These are phyloP conservation scores for Zygnema circumcarinatum DNA, from an alignment of 139 green algal genomes.

Conservation along the genomic window DNA sequence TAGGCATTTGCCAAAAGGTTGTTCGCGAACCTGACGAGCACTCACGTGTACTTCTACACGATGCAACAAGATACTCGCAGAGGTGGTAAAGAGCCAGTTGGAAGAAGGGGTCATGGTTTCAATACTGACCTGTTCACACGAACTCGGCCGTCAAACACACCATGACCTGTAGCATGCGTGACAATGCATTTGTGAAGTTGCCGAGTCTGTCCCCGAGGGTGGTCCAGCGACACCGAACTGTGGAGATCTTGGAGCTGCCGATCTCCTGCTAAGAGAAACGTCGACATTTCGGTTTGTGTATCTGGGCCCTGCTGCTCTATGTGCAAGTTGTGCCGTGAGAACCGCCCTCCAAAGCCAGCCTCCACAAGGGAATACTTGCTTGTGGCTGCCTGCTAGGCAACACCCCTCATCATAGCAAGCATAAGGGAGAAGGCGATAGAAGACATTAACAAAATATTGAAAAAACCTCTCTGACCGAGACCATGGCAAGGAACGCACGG, in stretches of 20 bases:
- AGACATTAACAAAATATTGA: too few species aligned
- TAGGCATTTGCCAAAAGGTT: too few species aligned
- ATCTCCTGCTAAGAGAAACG: conserved; percentile 86
- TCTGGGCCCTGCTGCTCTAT: conserved; percentile 75
- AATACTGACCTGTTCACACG: conserved; percentile 77
- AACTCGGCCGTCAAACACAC: conserved; percentile 98
- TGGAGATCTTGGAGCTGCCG: conserved; percentile 95
- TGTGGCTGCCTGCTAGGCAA: conserved; percentile 4
- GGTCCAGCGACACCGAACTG: conserved; percentile 64
- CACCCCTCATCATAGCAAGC: too few species aligned
- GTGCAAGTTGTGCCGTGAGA: conserved; percentile 86
- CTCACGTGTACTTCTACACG: too few species aligned
- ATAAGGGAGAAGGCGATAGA: too few species aligned
- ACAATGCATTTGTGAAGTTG: conserved; percentile 99
- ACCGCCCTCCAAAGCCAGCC: conserved; percentile 65
- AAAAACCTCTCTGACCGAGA: too few species aligned
- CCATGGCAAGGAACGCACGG: too few species aligned
- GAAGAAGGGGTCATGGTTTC: too few species aligned
- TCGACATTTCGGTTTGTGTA: conserved; percentile 68
- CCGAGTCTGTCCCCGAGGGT: conserved; percentile 63
- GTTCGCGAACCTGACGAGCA: too few species aligned
- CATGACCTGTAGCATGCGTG: conserved; percentile 69
- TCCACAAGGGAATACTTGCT: conserved; percentile 42
- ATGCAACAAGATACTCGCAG: too few species aligned
- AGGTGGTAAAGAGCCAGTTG: too few species aligned